Evolutionary conservation across 192 early-diverging fungal species (phyloP), one percentile per base, ranked within the genome.

Genomic region (Umbelopsis sp.): DNA sequence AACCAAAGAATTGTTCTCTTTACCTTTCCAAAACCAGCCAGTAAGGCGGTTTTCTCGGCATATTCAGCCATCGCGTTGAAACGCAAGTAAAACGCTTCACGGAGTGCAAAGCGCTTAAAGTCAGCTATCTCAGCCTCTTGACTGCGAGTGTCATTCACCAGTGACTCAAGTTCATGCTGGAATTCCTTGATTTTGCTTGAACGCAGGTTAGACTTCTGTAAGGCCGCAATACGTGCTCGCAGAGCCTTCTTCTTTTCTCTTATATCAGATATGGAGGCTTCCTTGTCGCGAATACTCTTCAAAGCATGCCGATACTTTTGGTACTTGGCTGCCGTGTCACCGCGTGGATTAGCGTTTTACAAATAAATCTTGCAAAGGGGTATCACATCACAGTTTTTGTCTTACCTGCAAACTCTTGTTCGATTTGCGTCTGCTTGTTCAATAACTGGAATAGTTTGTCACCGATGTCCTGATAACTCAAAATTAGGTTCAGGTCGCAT

Each of bases 51-150:
- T 49, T 81, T 81, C 52, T 81, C 79, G 25, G 79, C 67, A 71
- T 71, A 76, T 53, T 81, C 79, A 51, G 56, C 65, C 66, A 77
- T 69, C 1, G 79, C 79, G 66, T 81, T 81, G 54, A 81, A 81
- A 8, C 75, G 59, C 21, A 81, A 32, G 44, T 81, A 81, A 45
- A 81, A 81, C 3, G 79, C 79, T 44, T 81, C 79, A 8, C 66
- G 45, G 10, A 81, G 59, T 24, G 74, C 74, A 71, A 81, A 81
- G 24, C 75, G 72, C 53, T 81, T 81, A n/a, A 81, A 81, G 53
- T 81, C 79, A 9, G 67, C 79, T 49, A 81, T 49, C 31, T 77
- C 79, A 50, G 72, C 66, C 36, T 81, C 79, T 38, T 31, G 76
- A 1, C 74, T 65, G 24, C 71, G 75, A 11, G 79, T 77, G 34